These are phyloP conservation scores for Tagetes patula DNA, from an alignment of 129 eudicot species.

Conservation along the genomic window DNA sequence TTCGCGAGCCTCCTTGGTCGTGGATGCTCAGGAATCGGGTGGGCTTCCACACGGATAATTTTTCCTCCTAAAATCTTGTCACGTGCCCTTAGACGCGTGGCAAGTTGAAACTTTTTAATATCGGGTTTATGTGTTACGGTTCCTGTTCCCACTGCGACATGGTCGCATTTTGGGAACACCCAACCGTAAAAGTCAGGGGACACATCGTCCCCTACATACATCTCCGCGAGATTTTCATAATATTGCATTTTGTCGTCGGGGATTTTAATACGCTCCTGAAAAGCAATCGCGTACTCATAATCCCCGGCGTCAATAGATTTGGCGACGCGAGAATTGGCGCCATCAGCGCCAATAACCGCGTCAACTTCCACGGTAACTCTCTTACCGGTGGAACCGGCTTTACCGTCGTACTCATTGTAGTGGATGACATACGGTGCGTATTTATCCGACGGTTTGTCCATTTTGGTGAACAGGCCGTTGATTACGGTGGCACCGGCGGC, in stretches of 20 bases:
- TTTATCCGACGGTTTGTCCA: slow-evolving; percentile 65
- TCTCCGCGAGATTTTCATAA: slow-evolving; percentile 85
- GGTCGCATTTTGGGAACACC: slow-evolving; percentile 97
- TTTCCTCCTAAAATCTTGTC: slow-evolving; percentile 85
- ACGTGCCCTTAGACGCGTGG: slow-evolving; percentile 72
- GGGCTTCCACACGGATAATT: slow-evolving; percentile 91
- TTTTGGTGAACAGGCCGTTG: slow-evolving; percentile 78
- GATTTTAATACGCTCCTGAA: slow-evolving; percentile 81
- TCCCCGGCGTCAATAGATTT: slow-evolving; percentile 85
- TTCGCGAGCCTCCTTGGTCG: slow-evolving; percentile 60
- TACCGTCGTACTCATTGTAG: slow-evolving; percentile 66
- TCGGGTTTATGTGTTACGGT: slow-evolving; percentile 91
- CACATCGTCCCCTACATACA: slow-evolving; percentile 98
- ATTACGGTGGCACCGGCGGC: slow-evolving; percentile 68
- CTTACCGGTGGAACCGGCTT: slow-evolving; percentile 55
- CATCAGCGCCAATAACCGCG: slow-evolving; percentile 94
- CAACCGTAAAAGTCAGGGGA: slow-evolving; percentile 97
- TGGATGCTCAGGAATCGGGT: slow-evolving; percentile 97
- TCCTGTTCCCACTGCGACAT: slow-evolving; percentile 94
- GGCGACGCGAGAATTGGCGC: slow-evolving; percentile 94
- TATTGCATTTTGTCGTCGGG: slow-evolving; percentile 81
- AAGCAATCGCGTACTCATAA: slow-evolving; percentile 95
- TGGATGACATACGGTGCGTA: slow-evolving; percentile 60
- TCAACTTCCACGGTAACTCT: slow-evolving; percentile 63
- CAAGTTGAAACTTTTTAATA: slow-evolving; percentile 79